A percentile compares a stretch with the other conserved stretches of the same genome.
phyloP scores from a whole-genome alignment of 2,329 filamentous ascomycete species.

The Beauveria pseudobassiana region DNA sequence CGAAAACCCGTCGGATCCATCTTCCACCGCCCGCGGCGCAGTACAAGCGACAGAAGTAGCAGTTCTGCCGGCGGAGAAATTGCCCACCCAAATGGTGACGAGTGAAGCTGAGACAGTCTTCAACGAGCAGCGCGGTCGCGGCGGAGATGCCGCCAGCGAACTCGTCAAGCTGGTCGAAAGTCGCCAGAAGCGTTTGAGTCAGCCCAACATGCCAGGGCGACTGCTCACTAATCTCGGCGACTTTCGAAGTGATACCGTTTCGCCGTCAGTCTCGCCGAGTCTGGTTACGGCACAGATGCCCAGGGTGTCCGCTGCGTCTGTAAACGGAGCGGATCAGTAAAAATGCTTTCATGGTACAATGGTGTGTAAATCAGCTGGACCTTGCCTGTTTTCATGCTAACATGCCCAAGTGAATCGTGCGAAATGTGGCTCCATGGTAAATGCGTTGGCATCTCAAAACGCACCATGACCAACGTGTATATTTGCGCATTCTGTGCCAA shows the following conservation, averaged over 20 bases:
- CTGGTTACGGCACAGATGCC: conserved; percentile 33
- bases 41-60: conserved; percentile 42
- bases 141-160: conserved; percentile 53
- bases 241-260: conserved; percentile 34
- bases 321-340: conserved; percentile 35
- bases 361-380: conserved; percentile 35
- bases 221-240: conserved; percentile 26
- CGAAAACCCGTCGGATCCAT: conserved; percentile 41
- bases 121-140: conserved; percentile 35
- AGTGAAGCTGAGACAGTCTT: conserved; percentile 54
- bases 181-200: conserved; percentile 36
- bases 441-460: conserved; percentile 52
- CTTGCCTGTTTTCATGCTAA: not conserved
- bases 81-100: conserved; percentile 32
- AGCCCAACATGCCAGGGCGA: conserved; percentile 27
- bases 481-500: conserved; percentile 58
- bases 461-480: conserved; percentile 52
- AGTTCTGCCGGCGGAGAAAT: conserved; percentile 30
- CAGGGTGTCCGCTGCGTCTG: conserved; percentile 51
- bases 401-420: conserved; percentile 47
- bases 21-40: conserved; percentile 39
- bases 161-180: conserved; percentile 50
- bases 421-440: conserved; percentile 59
- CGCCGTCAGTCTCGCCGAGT: conserved; percentile 44
- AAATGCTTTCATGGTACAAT: conserved; percentile 54